These are phyloP conservation scores for Penicillium soppii DNA, from an alignment of 495 filamentous ascomycete genomes.

Conservation along the genomic window DNA sequence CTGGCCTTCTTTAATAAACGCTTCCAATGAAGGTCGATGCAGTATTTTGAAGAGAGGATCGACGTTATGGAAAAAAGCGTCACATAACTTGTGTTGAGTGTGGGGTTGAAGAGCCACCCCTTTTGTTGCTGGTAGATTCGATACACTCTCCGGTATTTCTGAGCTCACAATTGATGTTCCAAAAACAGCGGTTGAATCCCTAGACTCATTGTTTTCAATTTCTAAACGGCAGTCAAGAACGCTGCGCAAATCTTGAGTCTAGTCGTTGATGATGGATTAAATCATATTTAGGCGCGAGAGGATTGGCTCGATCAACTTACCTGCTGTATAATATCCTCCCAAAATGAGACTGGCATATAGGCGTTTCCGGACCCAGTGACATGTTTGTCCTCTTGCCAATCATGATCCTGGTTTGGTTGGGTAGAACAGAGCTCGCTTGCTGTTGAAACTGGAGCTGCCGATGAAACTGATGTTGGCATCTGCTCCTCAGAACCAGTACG, in stretches of 20 bases:
- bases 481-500: conserved; percentile 3
- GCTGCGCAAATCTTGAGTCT: conserved; percentile 24
- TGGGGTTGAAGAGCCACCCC: conserved; percentile 4
- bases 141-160: conserved; percentile 18
- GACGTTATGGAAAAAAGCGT: conserved; percentile 34
- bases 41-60: conserved; percentile 43
- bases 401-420: too few relatives aligned
- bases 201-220: conserved; percentile 9
- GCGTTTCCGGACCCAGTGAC: conserved; percentile 15
- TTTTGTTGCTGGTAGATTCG: conserved; percentile 9
- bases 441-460: background rate
- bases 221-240: conserved; percentile 25
- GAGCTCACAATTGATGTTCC: conserved; percentile 18
- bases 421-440: too few relatives aligned
- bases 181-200: conserved; percentile 5
- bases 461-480: background rate
- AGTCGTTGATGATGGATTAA: background rate
- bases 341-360: conserved; percentile 31
- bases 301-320: conserved; percentile 15
- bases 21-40: conserved; percentile 34
- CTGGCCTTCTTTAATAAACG: conserved; percentile 26
- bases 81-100: conserved; percentile 22
- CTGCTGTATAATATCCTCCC: conserved; percentile 35
- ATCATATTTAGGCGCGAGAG: background rate
- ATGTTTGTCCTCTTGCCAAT: conserved; percentile 10